Conservation (phyloP, 2,329 filamentous ascomycete genomes). For the Camptophora hylomeconis region DNA sequence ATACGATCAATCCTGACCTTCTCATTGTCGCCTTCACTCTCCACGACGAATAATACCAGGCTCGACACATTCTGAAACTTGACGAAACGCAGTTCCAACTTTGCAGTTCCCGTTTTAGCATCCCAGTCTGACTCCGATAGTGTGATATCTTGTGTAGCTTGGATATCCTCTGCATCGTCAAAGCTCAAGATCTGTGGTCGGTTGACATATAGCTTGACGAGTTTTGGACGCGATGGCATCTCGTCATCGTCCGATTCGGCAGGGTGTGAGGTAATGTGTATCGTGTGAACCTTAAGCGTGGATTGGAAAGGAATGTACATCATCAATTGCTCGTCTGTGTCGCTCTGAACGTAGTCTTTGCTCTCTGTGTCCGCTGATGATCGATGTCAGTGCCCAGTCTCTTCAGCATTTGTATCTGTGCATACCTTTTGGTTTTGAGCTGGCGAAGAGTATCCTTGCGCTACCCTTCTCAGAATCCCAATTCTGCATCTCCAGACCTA, state of each 20-base stretch:
- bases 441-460: slow-evolving; percentile 62
- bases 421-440: slow-evolving; percentile 42
- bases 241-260: slow-evolving; percentile 47
- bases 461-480: slow-evolving; percentile 62
- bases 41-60: slow-evolving; percentile 75
- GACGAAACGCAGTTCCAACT: slow-evolving; percentile 68
- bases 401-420: slow-evolving; percentile 59
- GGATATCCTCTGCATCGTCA: slow-evolving; percentile 79
- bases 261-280: slow-evolving; percentile 72
- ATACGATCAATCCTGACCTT: slow-evolving; percentile 58
- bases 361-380: slow-evolving; percentile 34
- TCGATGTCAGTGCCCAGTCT: slow-evolving; percentile 41
- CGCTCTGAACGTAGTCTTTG: slow-evolving; percentile 87
- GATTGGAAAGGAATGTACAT: slow-evolving; percentile 83
- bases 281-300: slow-evolving; percentile 76
- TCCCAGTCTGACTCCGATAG: slow-evolving; percentile 72
- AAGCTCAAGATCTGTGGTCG: slow-evolving; percentile 83
- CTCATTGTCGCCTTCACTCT: slow-evolving; percentile 71
- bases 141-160: slow-evolving; percentile 66
- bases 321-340: slow-evolving; percentile 93
- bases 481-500: slow-evolving; percentile 77
- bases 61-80: slow-evolving; percentile 93
- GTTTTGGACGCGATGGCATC: slow-evolving; percentile 65
- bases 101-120: slow-evolving; percentile 54
- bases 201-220: slow-evolving; percentile 78